A percentile compares a stretch with the other conserved stretches of the same genome.
phyloP scores from a whole-genome alignment of 2,329 filamentous ascomycete genomes.

The Chalaropsis ovoidea region DNA sequence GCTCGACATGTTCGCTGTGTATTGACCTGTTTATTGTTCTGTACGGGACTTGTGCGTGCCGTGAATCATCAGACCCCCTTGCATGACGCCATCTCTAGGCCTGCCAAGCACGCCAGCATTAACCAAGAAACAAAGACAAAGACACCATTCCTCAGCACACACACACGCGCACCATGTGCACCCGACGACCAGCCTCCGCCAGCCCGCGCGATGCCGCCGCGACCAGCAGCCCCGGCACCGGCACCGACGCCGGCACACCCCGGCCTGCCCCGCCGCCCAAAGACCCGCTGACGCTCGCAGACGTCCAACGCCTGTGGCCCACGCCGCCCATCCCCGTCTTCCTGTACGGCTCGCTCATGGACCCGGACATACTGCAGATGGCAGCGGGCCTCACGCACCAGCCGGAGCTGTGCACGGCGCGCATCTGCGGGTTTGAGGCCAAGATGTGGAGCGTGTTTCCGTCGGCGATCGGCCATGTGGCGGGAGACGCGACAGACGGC shows the following conservation, averaged over 20 bases:
- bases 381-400: neutral
- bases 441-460: slow-evolving; percentile 24
- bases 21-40: too few species aligned
- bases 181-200: too few species aligned
- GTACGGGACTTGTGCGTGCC: too few species aligned
- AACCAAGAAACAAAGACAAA: too few species aligned
- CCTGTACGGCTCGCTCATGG: slow-evolving; percentile 22
- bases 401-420: slow-evolving; percentile 6
- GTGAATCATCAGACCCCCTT: too few species aligned
- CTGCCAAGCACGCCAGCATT: too few species aligned
- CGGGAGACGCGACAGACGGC: neutral
- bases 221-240: neutral
- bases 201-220: too few species aligned
- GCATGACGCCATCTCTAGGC: too few species aligned
- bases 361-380: slow-evolving; percentile 23
- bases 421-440: slow-evolving; percentile 15
- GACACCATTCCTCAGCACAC: too few species aligned
- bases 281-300: neutral
- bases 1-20: too few species aligned
- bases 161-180: too few species aligned
- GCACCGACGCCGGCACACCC: neutral
- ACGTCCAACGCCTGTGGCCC: neutral
- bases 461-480: neutral
- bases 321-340: slow-evolving; percentile 17
- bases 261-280: neutral